These are phyloP conservation scores for Dactylellina leptospora DNA, from an alignment of 2,329 filamentous ascomycete species.

Conservation along the genomic window DNA sequence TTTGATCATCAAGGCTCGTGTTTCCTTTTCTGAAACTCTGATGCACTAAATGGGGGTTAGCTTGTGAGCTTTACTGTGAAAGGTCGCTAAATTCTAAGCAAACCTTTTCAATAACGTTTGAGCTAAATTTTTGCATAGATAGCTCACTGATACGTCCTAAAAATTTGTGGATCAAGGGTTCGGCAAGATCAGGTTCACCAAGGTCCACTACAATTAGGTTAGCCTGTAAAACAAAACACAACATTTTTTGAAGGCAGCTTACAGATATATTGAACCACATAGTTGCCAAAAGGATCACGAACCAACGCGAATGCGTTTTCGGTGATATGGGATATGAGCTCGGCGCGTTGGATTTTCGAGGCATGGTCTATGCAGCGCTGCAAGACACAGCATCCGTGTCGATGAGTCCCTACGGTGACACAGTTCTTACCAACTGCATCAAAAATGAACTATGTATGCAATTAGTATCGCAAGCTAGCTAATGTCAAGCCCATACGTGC, in stretches of 20 bases:
- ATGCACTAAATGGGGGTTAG: conserved; percentile 66
- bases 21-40: conserved; percentile 78
- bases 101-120: conserved; percentile 95
- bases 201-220: conserved; percentile 71
- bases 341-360: conserved; percentile 84
- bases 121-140: conserved; percentile 98
- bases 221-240: neutral
- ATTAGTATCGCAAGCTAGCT: neutral
- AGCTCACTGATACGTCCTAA: conserved; percentile 73
- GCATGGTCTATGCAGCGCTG: conserved; percentile 99
- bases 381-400: conserved; percentile 96
- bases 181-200: conserved; percentile 85
- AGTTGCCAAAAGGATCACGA: conserved; percentile 97
- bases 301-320: conserved; percentile 86
- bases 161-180: conserved; percentile 85
- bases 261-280: conserved; percentile 95
- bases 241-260: conserved; percentile 31
- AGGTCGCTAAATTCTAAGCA: neutral
- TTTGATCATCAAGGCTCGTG: conserved; percentile 81
- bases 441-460: conserved; percentile 77
- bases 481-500: neutral
- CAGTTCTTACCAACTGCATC: conserved; percentile 88
- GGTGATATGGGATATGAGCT: conserved; percentile 87
- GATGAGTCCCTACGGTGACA: conserved; percentile 91
- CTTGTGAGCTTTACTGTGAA: neutral